phyloP scores from a whole-genome alignment of 371 early-diverging fungal species.

The Actinomortierella wolfii region DNA sequence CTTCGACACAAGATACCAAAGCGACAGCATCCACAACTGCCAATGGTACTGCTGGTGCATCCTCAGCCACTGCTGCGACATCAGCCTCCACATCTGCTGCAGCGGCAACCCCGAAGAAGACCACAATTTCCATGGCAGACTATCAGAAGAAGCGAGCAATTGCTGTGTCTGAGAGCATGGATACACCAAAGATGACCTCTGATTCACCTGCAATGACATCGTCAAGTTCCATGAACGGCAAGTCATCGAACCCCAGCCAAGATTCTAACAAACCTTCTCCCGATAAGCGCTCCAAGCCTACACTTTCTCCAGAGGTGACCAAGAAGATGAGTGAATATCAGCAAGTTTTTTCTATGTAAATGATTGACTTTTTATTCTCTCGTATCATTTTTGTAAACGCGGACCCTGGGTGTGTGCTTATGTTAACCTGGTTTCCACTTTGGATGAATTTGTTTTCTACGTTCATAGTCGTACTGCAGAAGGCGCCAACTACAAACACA shows the following conservation, averaged over 20 bases:
- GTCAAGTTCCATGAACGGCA: constrained; percentile 6
- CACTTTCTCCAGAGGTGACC: constrained; percentile 4
- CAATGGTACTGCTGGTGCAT: too few relatives aligned
- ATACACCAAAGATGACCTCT: constrained; percentile 31
- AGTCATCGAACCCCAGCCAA: constrained; percentile 2
- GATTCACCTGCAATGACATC: constrained; percentile 35
- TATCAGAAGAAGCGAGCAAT: constrained; percentile 31
- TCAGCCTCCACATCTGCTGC: neutral
- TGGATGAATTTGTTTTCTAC: neutral
- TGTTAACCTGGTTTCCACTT: neutral
- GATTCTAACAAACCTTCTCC: too few relatives aligned
- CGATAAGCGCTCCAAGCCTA: too few relatives aligned
- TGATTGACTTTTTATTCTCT: neutral
- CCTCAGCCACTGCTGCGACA: too few relatives aligned
- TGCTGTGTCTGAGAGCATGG: constrained; percentile 15
- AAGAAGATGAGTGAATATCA: constrained; percentile 30
- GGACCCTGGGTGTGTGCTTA: too few relatives aligned
- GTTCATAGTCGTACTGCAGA: constrained; percentile 19
- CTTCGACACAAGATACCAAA: too few relatives aligned
- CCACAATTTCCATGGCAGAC: constrained; percentile 29
- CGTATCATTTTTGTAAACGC: neutral
- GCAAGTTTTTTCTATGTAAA: constrained; percentile 27
- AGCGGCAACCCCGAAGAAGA: constrained; percentile 13
- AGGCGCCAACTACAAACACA: constrained; percentile 29
- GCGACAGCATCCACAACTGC: neutral